These are phyloP conservation scores for Magnusiomyces clavatus DNA, from an alignment of 1,139 yeast genomes.

Conservation along the genomic window DNA sequence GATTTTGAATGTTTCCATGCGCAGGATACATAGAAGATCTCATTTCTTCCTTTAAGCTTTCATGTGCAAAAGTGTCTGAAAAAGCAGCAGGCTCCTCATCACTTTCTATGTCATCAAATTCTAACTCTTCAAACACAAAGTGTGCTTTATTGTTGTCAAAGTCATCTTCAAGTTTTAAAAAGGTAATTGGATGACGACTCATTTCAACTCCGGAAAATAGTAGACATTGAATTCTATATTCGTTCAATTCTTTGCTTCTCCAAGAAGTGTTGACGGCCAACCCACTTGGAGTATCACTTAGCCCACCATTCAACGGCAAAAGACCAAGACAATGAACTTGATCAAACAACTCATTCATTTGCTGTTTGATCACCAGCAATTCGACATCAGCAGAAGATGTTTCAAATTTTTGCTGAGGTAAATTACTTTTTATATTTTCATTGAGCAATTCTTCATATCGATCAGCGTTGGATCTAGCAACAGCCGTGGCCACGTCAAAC, in stretches of 20 bases:
- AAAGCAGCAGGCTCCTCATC: neutral
- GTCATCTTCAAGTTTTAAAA: conserved; percentile 11
- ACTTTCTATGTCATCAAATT: neutral
- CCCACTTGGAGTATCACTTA: conserved; percentile 14
- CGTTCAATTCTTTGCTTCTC: conserved; percentile 5
- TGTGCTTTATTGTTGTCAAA: conserved; percentile 7
- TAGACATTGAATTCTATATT: conserved; percentile 12
- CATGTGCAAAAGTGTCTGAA: neutral
- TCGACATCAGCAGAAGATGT: neutral
- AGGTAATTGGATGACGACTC: conserved; percentile 7
- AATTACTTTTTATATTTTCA: conserved; percentile 6
- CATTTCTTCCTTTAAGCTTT: too few species aligned
- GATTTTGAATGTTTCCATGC: neutral
- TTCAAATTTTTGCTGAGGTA: conserved; percentile 3
- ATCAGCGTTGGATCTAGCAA: conserved; percentile 13
- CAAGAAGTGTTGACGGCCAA: conserved; percentile 2
- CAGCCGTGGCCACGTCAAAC: conserved; percentile 14
- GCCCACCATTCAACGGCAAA: conserved; percentile 13
- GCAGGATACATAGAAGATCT: too few species aligned
- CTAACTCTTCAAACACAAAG: conserved; percentile 7
- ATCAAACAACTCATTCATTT: conserved; percentile 9
- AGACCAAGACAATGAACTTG: conserved; percentile 13
- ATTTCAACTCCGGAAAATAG: conserved; percentile 14
- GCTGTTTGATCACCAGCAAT: neutral
- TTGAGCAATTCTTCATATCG: conserved; percentile 9